phyloP scores from a whole-genome alignment of 2,329 filamentous ascomycete species.

The Colletotrichum lentis region DNA sequence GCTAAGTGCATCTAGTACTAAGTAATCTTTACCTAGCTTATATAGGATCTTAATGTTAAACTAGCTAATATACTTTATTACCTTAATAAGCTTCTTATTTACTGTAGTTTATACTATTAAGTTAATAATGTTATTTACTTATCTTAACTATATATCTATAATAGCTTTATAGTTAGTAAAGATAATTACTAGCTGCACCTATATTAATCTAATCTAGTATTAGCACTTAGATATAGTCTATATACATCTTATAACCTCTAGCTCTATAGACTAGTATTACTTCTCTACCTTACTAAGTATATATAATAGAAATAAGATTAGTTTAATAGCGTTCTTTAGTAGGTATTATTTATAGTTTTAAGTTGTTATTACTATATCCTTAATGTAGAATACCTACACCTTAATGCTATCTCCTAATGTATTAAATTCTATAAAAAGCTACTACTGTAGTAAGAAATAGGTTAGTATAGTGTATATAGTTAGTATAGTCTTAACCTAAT shows the following conservation, averaged over 20 bases:
- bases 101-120: not conserved
- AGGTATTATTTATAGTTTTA: not conserved
- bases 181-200: not conserved
- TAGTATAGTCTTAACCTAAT: not conserved
- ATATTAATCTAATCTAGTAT: not conserved
- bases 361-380: rapidly evolving
- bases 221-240: not conserved
- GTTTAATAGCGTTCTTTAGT: not conserved
- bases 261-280: not conserved
- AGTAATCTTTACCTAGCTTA: not conserved
- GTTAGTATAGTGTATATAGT: too few relatives aligned
- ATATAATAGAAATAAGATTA: not conserved
- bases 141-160: not conserved
- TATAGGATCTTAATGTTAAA: not conserved
- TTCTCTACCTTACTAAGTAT: not conserved
- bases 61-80: not conserved
- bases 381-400: not conserved
- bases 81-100: not conserved
- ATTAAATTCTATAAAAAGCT: too few relatives aligned
- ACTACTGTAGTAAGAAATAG: too few relatives aligned
- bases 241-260: not conserved
- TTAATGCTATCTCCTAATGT: not conserved
- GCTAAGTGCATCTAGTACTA: not conserved
- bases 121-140: not conserved
- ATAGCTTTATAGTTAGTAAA: not conserved